These are phyloP conservation scores for Fraxinus platypoda DNA, from an alignment of 305 asterid species.

Conservation along the genomic window DNA sequence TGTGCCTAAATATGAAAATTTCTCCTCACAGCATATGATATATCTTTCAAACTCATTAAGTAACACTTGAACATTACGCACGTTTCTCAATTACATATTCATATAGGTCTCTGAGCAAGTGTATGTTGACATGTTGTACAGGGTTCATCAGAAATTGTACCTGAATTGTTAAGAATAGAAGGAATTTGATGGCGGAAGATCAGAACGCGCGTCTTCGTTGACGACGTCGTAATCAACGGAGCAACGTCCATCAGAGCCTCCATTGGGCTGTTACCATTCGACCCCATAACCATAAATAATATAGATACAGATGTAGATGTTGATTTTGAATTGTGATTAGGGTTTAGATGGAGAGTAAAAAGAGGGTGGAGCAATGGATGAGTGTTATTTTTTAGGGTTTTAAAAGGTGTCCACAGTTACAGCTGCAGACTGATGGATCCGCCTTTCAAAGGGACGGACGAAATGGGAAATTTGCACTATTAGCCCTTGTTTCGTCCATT, in stretches of 20 bases:
- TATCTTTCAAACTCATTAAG: neutral
- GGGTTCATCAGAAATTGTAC: conserved; percentile 30
- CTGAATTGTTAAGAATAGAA: conserved; percentile 46
- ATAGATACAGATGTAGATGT: neutral
- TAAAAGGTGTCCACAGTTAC: neutral
- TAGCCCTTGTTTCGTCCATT: no score
- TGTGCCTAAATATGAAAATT: neutral
- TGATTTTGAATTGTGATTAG: neutral
- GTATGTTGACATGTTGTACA: conserved; percentile 12
- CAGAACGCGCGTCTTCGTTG: conserved; percentile 67
- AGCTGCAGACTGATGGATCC: neutral
- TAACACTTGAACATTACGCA: neutral
- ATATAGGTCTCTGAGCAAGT: neutral
- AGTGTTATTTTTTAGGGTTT: conserved; percentile 23
- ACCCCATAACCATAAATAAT: conserved; percentile 33
- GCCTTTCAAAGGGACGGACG: neutral
- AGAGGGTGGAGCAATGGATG: neutral
- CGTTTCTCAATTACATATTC: neutral
- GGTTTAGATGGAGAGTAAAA: neutral
- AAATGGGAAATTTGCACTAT: neutral
- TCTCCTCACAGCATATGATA: neutral
- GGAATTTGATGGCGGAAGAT: conserved; percentile 81
- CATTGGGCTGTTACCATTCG: conserved; percentile 42
- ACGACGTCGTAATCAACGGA: conserved; percentile 57
- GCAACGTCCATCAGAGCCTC: conserved; percentile 52